A percentile compares a stretch with the other conserved stretches of the same genome.
These are phyloP conservation scores for Camelina hispida DNA, from an alignment of 345 rosid species.

Conservation along the genomic window DNA sequence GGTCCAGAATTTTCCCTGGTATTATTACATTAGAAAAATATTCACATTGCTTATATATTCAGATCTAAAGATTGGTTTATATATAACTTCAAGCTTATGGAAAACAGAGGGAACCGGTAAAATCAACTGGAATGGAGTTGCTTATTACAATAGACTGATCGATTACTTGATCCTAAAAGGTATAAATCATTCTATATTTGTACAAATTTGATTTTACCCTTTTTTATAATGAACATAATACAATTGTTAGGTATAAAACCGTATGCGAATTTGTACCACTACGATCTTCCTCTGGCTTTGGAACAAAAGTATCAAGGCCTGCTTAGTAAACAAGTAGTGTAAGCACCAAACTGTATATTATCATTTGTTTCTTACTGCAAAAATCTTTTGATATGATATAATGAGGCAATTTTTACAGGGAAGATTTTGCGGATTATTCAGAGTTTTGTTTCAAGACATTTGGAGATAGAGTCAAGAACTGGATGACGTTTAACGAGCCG, in stretches of 20 bases:
- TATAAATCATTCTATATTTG: conserved; percentile 14
- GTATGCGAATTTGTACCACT: conserved; percentile 86
- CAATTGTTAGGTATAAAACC: conserved; percentile 77
- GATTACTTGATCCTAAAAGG: conserved; percentile 75
- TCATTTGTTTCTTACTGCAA: conserved; percentile 14
- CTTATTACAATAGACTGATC: conserved; percentile 84
- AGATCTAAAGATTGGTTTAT: not conserved
- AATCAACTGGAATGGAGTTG: conserved; percentile 92
- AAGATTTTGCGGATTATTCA: conserved; percentile 84
- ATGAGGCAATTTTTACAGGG: conserved; percentile 49
- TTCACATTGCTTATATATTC: conserved; percentile 5
- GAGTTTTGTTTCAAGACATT: conserved; percentile 90
- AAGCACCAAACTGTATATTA: conserved; percentile 40
- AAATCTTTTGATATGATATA: not conserved
- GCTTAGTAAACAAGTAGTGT: conserved; percentile 72
- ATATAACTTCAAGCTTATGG: not conserved
- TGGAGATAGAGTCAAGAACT: conserved; percentile 95
- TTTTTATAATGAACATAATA: not conserved
- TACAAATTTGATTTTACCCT: conserved; percentile 1
- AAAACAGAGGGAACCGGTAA: conserved; percentile 80
- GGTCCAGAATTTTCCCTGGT: conserved; percentile 99
- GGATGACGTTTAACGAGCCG: conserved; percentile 98
- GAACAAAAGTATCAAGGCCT: conserved; percentile 78
- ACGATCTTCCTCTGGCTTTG: conserved; percentile 85
- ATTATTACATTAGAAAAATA: too few relatives aligned